Conservation (phyloP, 177 flowering plant genomes). For the Vitis hybrid region DNA sequence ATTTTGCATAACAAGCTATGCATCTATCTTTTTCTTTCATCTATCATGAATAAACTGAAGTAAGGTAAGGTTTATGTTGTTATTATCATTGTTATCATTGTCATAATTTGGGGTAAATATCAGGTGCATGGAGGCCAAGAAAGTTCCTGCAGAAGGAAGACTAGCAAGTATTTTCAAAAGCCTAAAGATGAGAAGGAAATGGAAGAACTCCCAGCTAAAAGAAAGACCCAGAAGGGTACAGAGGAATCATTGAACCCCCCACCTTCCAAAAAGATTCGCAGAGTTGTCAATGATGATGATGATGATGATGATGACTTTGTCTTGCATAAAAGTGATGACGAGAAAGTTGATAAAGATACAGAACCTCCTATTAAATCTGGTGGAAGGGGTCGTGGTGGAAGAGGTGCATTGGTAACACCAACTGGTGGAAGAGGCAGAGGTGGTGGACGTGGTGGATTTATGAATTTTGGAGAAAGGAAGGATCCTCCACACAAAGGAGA, state of each 20-base stretch:
- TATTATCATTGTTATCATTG: background rate
- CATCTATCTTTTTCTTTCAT: background rate
- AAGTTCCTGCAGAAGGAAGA: slow-evolving; percentile 67
- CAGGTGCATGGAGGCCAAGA: slow-evolving; percentile 55
- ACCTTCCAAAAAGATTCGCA: slow-evolving; percentile 50
- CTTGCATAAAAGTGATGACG: slow-evolving; percentile 51
- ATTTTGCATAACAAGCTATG: background rate
- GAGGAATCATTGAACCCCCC: slow-evolving; percentile 38
- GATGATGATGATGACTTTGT: slow-evolving; percentile 69
- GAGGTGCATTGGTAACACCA: slow-evolving; percentile 32
- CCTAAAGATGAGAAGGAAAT: slow-evolving; percentile 44
- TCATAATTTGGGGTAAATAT: slow-evolving; percentile 1
- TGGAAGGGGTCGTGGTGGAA: slow-evolving; percentile 89
- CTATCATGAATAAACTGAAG: background rate
- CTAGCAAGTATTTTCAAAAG: slow-evolving; percentile 82
- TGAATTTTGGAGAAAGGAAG: slow-evolving; percentile 84
- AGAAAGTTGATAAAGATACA: slow-evolving; percentile 27
- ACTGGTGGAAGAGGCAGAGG: slow-evolving; percentile 61
- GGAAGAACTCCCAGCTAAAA: slow-evolving; percentile 48
- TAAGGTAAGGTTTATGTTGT: background rate
- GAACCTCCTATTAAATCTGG: slow-evolving; percentile 47
- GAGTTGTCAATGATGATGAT: slow-evolving; percentile 24
- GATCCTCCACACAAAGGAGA: slow-evolving; percentile 98
- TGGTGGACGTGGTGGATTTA: slow-evolving; percentile 71
- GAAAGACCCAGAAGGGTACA: slow-evolving; percentile 36